Evolutionary conservation across 305 asterid genomes (phyloP).

Genomic region (Rubia tinctorum): DNA sequence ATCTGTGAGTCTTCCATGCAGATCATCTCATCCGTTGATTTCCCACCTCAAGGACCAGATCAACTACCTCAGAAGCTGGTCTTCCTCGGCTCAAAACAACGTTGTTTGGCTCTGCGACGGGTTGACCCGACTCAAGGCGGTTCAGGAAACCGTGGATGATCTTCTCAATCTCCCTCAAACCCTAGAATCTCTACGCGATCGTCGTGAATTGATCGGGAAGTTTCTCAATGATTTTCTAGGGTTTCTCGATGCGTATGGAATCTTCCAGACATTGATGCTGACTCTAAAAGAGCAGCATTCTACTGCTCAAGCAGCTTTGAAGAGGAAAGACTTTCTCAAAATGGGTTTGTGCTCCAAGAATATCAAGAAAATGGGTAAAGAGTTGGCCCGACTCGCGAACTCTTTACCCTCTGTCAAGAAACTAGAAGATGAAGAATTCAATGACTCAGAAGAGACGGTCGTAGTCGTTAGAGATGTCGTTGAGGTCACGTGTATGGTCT

Average conservation of each 20-base stretch:
- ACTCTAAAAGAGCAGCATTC: slow-evolving; percentile 57
- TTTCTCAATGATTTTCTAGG: slow-evolving; percentile 64
- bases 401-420: slow-evolving; percentile 8
- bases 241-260: slow-evolving; percentile 67
- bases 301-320: slow-evolving; percentile 51
- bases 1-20: slow-evolving; percentile 80
- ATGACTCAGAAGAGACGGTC: slow-evolving; percentile 35
- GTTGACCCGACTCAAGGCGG: slow-evolving; percentile 45
- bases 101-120: slow-evolving; percentile 64
- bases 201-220: slow-evolving; percentile 43
- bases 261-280: slow-evolving; percentile 52
- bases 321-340: slow-evolving; percentile 40
- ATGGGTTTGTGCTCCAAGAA: slow-evolving; percentile 30
- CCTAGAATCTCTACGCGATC: slow-evolving; percentile 43
- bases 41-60: slow-evolving; percentile 57
- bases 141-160: slow-evolving; percentile 77
- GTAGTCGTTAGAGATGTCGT: slow-evolving; percentile 47
- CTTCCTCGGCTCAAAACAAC: slow-evolving; percentile 22
- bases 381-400: slow-evolving; percentile 40
- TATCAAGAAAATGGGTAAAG: slow-evolving; percentile 46
- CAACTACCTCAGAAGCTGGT: slow-evolving; percentile 44
- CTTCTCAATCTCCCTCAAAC: slow-evolving; percentile 78
- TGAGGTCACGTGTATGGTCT: slow-evolving; percentile 47
- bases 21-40: slow-evolving; percentile 51
- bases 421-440: slow-evolving; percentile 17